Evolutionary conservation across 2,329 filamentous ascomycete genomes (phyloP), one percentile per base, ranked within the genome.

Genomic region (Orbilia blumenaviensis): DNA sequence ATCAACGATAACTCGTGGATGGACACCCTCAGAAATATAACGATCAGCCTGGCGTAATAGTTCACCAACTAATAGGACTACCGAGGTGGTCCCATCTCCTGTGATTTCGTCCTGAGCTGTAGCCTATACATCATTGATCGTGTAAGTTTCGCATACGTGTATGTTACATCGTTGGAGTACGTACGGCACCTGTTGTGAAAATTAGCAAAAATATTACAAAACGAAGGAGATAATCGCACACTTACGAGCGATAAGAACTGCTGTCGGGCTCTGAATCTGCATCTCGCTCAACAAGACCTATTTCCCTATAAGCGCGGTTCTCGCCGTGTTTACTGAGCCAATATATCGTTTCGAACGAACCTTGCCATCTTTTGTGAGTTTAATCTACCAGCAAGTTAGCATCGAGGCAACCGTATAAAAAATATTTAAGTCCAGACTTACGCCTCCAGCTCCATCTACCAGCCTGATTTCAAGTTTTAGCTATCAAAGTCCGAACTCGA

Each of bases 41-140:
- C 95, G 89, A 83, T 98, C 92, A 75, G 95, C 95, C 86, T 99
- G 95, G 88, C 98, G 99, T 82, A 99, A 85, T 76, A 99, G 89
- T 86, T 99, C 95, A 83, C 95, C 95, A 61, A 99, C 94, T 83
- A 98, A 85, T 81, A 99, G 86, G 62, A 99, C 95, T 29, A 97
- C 94, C 52, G 93, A 97, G 44, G 95, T 99, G 81, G 95, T 99
- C 81, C 95, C 95, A 84, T 99, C 95, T 82, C 95, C 95, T 80
- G 93, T 96, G 81, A 99, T 99, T 81, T 99, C 95, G 84, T 99
- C 95, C 84, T 99, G 94, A 79, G 95, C 95, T 38, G 95, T 99
- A 71, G 95, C 95, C 81, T 77, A 16, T 21, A 46, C 48, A 46
- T 56, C 91, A 90, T 78, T 90, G 86, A 85, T 84, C 2, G 79